A percentile compares a stretch with the other conserved stretches of the same genome.
phyloP scores from a whole-genome alignment of 2,329 filamentous ascomycete genomes.

The Teratosphaeria viscida region DNA sequence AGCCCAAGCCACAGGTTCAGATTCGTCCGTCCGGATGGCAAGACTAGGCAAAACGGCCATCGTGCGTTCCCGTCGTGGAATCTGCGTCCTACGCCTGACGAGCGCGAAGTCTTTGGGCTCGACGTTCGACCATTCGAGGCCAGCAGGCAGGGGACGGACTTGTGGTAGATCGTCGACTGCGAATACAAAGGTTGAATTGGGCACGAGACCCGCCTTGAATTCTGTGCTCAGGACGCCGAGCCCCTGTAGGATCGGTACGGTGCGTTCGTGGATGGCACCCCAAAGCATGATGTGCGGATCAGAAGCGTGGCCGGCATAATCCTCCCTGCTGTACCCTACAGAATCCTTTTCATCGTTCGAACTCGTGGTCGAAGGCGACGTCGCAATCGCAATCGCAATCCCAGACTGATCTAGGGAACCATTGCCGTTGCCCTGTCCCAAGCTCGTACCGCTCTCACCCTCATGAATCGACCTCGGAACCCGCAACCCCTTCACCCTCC shows the following conservation, averaged over 20 bases:
- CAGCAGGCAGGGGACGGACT: slow-evolving; percentile 29
- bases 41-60: slow-evolving; percentile 32
- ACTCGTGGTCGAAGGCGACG: background rate
- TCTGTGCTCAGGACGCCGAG: slow-evolving; percentile 12
- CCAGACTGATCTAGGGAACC: slow-evolving; percentile 4
- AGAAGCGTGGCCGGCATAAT: slow-evolving; percentile 12
- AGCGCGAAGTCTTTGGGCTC: slow-evolving; percentile 43
- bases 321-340: slow-evolving; percentile 8
- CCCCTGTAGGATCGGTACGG: slow-evolving; percentile 10
- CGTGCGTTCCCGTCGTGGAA: slow-evolving; percentile 45
- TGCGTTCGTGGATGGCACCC: slow-evolving; percentile 22
- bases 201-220: slow-evolving; percentile 8
- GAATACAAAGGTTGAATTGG: slow-evolving; percentile 20
- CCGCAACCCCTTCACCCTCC: slow-evolving; percentile 4
- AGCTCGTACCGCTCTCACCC: slow-evolving; percentile 6
- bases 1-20: slow-evolving; percentile 53
- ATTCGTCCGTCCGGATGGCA: slow-evolving; percentile 24
- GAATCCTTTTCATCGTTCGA: slow-evolving; percentile 1
- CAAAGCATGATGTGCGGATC: slow-evolving; percentile 17
- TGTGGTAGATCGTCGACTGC: slow-evolving; percentile 6
- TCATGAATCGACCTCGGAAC: slow-evolving; percentile 8
- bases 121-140: slow-evolving; percentile 47
- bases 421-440: slow-evolving; percentile 4
- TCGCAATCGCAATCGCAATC: background rate
- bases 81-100: slow-evolving; percentile 45